A percentile compares a stretch with the other conserved stretches of the same genome.
These are phyloP conservation scores for Physcomitrium patens DNA, from an alignment of 225 moss, liverwort and hornwort genomes.

Conservation along the genomic window DNA sequence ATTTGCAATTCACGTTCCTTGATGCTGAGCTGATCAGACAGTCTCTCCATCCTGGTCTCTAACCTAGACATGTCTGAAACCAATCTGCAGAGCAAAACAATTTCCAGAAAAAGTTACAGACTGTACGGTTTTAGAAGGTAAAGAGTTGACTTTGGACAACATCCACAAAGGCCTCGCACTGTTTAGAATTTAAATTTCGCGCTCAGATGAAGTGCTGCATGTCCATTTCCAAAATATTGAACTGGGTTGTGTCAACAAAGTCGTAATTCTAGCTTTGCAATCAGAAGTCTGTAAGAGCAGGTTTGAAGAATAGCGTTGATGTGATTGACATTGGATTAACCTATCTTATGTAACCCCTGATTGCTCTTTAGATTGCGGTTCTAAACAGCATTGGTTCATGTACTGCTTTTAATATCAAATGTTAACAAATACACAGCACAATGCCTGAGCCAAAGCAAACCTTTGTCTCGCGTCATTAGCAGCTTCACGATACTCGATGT, in stretches of 20 bases:
- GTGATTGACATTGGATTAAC: conserved; percentile 8
- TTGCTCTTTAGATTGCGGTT: background rate
- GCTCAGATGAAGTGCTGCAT: background rate
- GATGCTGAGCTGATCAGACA: too few species aligned
- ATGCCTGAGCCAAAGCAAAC: conserved; percentile 35
- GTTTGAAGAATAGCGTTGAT: background rate
- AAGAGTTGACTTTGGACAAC: too few species aligned
- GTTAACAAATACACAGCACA: conserved; percentile 1
- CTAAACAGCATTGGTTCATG: conserved; percentile 9
- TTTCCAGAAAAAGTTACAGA: too few species aligned
- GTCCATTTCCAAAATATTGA: conserved; percentile 8
- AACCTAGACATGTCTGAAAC: too few species aligned
- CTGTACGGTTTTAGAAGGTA: too few species aligned
- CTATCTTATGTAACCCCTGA: conserved; percentile 16
- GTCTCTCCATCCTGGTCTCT: too few species aligned
- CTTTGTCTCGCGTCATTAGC: conserved; percentile 90
- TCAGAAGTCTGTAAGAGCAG: conserved; percentile 15
- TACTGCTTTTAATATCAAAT: conserved; percentile 15
- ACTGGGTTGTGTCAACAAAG: conserved; percentile 17
- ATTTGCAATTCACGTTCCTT: too few species aligned
- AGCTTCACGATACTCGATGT: conserved; percentile 80
- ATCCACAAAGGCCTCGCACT: too few species aligned
- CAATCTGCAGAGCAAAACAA: too few species aligned
- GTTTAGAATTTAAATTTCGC: too few species aligned
- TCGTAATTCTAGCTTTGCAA: conserved; percentile 17